phyloP scores from a whole-genome alignment of 2,329 filamentous ascomycete genomes.

The Fusarium acutatum region DNA sequence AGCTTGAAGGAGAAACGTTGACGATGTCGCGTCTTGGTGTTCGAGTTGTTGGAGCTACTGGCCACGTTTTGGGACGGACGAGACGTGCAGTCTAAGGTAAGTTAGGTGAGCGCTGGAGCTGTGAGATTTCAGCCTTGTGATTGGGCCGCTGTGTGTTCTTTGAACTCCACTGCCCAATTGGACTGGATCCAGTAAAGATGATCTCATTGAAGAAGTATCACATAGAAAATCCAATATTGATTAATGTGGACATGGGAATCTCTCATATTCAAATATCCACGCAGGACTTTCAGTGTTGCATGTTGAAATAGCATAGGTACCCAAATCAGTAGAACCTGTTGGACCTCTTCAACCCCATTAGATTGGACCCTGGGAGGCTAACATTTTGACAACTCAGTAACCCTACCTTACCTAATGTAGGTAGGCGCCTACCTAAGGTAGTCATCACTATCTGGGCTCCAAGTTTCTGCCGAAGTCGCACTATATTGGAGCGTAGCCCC shows the following conservation, averaged over 20 bases:
- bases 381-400: not conserved
- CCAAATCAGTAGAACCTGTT: not conserved
- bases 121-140: conserved; percentile 37
- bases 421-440: not conserved
- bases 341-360: not conserved
- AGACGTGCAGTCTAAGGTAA: conserved; percentile 18
- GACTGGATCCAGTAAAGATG: not conserved
- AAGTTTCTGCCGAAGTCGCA: conserved; percentile 9
- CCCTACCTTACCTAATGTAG: not conserved
- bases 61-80: conserved; percentile 34
- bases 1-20: conserved; percentile 8
- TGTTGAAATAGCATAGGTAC: not conserved
- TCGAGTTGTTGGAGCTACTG: conserved; percentile 24
- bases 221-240: not conserved
- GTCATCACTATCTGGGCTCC: not conserved
- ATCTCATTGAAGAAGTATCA: not conserved
- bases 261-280: not conserved
- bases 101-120: conserved; percentile 19
- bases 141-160: conserved; percentile 30
- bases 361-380: conserved; percentile 33
- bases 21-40: conserved; percentile 30
- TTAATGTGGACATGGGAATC: not conserved
- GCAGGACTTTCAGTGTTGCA: not conserved
- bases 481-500: conserved; percentile 34
- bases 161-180: not conserved